phyloP scores from a whole-genome alignment of 805 yeast genomes.

The Candida schatavii region DNA sequence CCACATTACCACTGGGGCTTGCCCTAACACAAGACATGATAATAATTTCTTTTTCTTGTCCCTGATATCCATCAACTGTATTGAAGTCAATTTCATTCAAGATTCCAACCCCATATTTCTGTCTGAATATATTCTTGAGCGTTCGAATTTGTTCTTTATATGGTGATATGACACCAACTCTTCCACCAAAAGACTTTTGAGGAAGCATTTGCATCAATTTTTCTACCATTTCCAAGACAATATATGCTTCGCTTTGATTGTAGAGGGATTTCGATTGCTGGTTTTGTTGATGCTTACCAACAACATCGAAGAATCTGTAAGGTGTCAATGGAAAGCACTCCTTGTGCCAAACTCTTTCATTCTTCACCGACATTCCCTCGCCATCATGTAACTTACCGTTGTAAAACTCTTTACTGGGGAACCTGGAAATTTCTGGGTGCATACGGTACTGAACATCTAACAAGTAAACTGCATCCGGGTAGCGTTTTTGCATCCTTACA shows the following conservation, averaged over 20 bases:
- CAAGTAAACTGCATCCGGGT: conserved; percentile 60
- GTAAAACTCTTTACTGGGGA: conserved; percentile 86
- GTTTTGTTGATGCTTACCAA: conserved; percentile 61
- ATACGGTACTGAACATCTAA: conserved; percentile 93
- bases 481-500: conserved; percentile 81
- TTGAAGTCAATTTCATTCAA: conserved; percentile 75
- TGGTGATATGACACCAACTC: conserved; percentile 90
- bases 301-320: conserved; percentile 71
- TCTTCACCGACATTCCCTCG: conserved; percentile 58
- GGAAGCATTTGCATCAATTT: conserved; percentile 50
- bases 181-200: conserved; percentile 56
- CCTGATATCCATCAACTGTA: conserved; percentile 97
- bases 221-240: conserved; percentile 64
- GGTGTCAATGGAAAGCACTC: conserved; percentile 55
- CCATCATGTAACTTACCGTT: conserved; percentile 74
- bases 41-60: conserved; percentile 93
- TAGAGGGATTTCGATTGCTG: conserved; percentile 64
- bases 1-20: conserved; percentile 62
- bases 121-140: conserved; percentile 55
- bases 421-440: conserved; percentile 88
- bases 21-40: conserved; percentile 96
- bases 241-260: conserved; percentile 68
- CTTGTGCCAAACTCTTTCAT: conserved; percentile 73
- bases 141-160: conserved; percentile 81
- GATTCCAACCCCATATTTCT: conserved; percentile 61